These are phyloP conservation scores for Rugonectria rugulosa DNA, from an alignment of 2,329 filamentous ascomycete genomes.

Conservation along the genomic window DNA sequence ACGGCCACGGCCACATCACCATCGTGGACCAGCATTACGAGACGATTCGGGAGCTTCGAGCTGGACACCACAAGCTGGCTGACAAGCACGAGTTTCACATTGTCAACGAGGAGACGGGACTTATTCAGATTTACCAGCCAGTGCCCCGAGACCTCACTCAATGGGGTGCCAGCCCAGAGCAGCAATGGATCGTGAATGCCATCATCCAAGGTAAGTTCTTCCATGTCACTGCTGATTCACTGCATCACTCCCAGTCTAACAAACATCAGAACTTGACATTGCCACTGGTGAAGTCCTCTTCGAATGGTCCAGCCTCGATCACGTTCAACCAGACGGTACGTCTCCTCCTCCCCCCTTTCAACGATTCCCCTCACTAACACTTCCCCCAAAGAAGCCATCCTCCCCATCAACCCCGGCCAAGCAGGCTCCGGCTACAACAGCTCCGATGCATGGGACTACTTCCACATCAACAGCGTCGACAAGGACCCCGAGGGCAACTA, in stretches of 20 bases:
- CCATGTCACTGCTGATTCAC: background rate
- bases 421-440: conserved; percentile 41
- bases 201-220: conserved; percentile 58
- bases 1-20: conserved; percentile 62
- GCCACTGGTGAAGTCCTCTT: conserved; percentile 58
- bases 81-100: conserved; percentile 65
- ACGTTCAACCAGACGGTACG: conserved; percentile 37
- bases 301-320: conserved; percentile 49
- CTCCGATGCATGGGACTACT: conserved; percentile 59
- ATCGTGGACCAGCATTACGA: conserved; percentile 63
- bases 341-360: background rate
- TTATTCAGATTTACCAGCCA: conserved; percentile 63
- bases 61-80: conserved; percentile 57
- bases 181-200: conserved; percentile 64
- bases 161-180: conserved; percentile 55
- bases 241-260: background rate
- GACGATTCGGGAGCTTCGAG: conserved; percentile 60
- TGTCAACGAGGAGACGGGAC: conserved; percentile 58
- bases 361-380: conserved; percentile 1
- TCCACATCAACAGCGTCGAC: conserved; percentile 66
- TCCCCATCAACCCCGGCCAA: conserved; percentile 56
- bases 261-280: conserved; percentile 54
- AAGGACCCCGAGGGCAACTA: conserved; percentile 58
- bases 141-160: conserved; percentile 52
- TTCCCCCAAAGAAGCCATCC: conserved; percentile 50